Evolutionary conservation across 2,329 filamentous ascomycete species (phyloP).

Genomic region (Scedosporium boydii): DNA sequence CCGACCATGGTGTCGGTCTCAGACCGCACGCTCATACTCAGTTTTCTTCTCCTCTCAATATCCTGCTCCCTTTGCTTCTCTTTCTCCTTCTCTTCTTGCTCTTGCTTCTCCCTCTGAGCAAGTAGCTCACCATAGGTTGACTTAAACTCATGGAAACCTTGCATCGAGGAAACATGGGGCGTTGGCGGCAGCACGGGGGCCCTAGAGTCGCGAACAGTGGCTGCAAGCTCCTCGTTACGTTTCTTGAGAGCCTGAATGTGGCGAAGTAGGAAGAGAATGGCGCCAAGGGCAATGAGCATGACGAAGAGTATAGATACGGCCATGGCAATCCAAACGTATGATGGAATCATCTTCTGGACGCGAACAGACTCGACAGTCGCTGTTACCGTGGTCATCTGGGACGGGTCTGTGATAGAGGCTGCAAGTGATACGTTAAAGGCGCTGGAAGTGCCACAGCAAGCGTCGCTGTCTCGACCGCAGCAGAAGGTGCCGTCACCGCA

Average conservation of each 20-base stretch:
- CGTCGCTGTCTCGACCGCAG: conserved; percentile 18
- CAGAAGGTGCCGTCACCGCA: conserved; percentile 22
- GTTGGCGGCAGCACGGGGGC: conserved; percentile 4
- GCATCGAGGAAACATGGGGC: not conserved
- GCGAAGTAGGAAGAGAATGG: conserved; percentile 12
- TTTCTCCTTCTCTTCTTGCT: not conserved
- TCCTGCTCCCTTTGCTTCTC: not conserved
- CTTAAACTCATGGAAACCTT: conserved; percentile 2
- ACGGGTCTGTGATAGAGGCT: conserved; percentile 11
- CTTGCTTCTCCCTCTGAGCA: not conserved
- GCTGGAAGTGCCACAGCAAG: conserved; percentile 18
- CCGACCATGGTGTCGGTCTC: not conserved
- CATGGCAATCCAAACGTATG: conserved; percentile 16
- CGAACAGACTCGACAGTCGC: conserved; percentile 7
- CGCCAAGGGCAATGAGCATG: conserved; percentile 9
- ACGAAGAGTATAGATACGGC: conserved; percentile 14
- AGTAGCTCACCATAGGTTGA: not conserved
- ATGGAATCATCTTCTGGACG: conserved; percentile 8
- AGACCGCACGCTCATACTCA: not conserved
- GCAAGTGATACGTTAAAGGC: conserved; percentile 15
- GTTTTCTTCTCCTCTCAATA: not conserved
- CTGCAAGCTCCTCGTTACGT: conserved; percentile 3
- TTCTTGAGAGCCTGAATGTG: conserved; percentile 14
- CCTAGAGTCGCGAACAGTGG: not conserved
- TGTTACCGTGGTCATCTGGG: conserved; percentile 14